Percentiles rank a stretch among this genome's conserved stretches.
Conservation (phyloP, 768 basidiomycete species). For the Ramaria sp. region DNA sequence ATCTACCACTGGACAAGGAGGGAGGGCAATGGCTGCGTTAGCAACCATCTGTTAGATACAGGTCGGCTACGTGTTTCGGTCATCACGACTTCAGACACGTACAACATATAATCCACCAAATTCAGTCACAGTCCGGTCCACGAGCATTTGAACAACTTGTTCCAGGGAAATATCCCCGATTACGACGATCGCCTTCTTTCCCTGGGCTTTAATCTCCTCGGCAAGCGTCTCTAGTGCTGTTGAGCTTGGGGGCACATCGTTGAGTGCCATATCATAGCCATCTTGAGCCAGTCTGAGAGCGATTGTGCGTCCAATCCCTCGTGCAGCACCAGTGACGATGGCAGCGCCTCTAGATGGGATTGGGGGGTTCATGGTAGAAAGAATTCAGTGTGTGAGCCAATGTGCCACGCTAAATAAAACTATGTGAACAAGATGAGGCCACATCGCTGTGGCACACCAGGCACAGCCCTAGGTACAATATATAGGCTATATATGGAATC, state of each 20-base stretch:
- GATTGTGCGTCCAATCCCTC: conserved; percentile 25
- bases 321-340: conserved; percentile 22
- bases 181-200: conserved; percentile 16
- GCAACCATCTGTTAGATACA: not conserved
- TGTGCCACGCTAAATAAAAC: too few species aligned
- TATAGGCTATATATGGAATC: too few species aligned
- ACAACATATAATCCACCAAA: conserved; percentile 41
- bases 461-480: too few species aligned
- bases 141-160: conserved; percentile 29
- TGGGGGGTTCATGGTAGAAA: not conserved
- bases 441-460: too few species aligned
- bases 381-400: too few species aligned
- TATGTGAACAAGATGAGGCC: too few species aligned
- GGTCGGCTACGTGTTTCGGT: not conserved
- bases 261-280: too few species aligned
- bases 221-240: not conserved
- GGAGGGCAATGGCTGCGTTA: conserved; percentile 1
- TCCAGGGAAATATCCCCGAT: conserved; percentile 33
- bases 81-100: conserved; percentile 12
- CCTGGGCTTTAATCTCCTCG: conserved; percentile 11
- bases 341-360: conserved; percentile 9
- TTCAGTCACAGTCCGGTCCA: conserved; percentile 19
- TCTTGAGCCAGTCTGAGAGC: too few species aligned
- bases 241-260: conserved; percentile 18
- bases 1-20: not conserved